Evolutionary conservation across 805 yeast genomes (phyloP).

Genomic region (Starmerella powellii): DNA sequence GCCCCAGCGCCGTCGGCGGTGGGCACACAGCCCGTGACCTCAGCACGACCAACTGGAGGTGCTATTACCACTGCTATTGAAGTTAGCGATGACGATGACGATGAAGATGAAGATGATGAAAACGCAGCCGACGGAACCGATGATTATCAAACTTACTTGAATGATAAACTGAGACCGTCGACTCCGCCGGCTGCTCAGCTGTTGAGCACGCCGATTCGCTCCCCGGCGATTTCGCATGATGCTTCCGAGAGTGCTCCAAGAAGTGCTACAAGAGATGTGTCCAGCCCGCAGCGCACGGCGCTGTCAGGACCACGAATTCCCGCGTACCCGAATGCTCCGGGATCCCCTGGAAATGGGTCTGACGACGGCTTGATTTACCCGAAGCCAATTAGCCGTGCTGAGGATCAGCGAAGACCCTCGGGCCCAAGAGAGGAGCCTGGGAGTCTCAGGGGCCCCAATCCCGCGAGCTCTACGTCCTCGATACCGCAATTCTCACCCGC

Average conservation of each 20-base stretch:
- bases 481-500: too few relatives aligned
- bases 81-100: background rate
- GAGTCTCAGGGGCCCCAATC: too few relatives aligned
- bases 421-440: slow-evolving; percentile 17
- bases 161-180: background rate
- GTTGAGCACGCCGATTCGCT: slow-evolving; percentile 16
- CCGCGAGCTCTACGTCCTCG: too few relatives aligned
- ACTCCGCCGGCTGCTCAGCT: slow-evolving; percentile 8
- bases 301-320: slow-evolving; percentile 9
- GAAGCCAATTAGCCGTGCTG: slow-evolving; percentile 1
- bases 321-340: slow-evolving; percentile 16
- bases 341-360: slow-evolving; percentile 7
- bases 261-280: background rate
- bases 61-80: slow-evolving; percentile 2
- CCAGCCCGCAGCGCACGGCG: slow-evolving; percentile 10
- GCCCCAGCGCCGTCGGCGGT: background rate
- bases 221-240: slow-evolving; percentile 10
- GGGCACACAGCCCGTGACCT: background rate
- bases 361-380: background rate
- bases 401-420: slow-evolving; percentile 7
- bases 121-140: background rate
- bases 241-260: too few relatives aligned
- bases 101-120: background rate
- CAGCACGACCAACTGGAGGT: background rate
- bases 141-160: background rate